Evolutionary conservation across 805 yeast species (phyloP), one percentile per base, ranked within the genome.

Genomic region (Pichia phayaonensis): DNA sequence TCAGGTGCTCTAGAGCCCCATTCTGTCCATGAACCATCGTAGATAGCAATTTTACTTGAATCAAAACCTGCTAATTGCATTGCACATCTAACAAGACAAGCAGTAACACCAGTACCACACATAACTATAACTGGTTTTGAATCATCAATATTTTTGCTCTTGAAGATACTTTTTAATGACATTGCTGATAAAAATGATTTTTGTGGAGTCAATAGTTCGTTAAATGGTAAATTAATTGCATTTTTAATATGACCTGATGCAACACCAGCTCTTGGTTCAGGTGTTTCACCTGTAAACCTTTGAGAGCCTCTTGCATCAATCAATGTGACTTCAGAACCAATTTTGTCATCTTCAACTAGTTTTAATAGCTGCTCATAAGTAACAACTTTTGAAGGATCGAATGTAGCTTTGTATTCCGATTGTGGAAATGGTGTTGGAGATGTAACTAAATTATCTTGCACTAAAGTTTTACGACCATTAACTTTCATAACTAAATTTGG

Each of bases 71-170:
- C 72, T n/a, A 69, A 61, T 50, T 80, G 82, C 41, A 86, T 64
- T 2, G 95, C 98, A 10, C 84, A 71, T 66, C 86, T 84, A 44
- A 92, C 75, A 40, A 94, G 81, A 55, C 92, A 88, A 0, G 97
- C 98, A 12, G 97, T 84, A 45, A 94, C 97, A 44, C 98, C 99
- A 0, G 97, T 84, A 27, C 98, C 99, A 64, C 99, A 94, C 87
- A 87, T 81, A 40, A 85, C 86, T 46, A 94, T 80, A 20, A 86
- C 80, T 13, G 88, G 90, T 60, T 84, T 83, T 18, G 72, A 66
- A 20, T 61, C 68, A 42, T 64, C 65, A 38, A 73, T 58, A 12
- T 59, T 69, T 40, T 75, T 64, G 41, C 67, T 69, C 10, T 72
- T 61, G 56, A 90, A 76, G 12, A 80, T 64, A 16, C 67, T 61